A percentile compares a stretch with the other conserved stretches of the same genome.
phyloP scores from a whole-genome alignment of 2,329 filamentous ascomycete species.

The Exophiala sp. region DNA sequence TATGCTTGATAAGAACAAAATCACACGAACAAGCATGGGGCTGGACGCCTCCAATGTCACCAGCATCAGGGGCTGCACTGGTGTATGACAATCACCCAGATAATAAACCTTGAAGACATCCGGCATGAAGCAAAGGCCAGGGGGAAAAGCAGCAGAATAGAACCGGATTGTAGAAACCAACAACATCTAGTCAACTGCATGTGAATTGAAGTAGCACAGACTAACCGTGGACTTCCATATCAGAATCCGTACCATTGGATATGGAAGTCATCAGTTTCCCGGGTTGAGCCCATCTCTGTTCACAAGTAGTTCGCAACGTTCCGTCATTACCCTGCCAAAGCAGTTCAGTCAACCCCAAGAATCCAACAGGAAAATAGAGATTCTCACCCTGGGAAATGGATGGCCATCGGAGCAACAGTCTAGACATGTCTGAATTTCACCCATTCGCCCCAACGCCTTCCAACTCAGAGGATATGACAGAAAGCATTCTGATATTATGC shows the following conservation, averaged over 20 bases:
- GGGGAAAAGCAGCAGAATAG: not conserved
- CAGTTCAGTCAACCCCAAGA: slow-evolving; percentile 11
- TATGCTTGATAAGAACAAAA: too few relatives aligned
- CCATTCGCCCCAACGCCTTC: slow-evolving; percentile 22
- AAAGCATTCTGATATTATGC: slow-evolving; percentile 2
- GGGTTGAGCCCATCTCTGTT: not conserved
- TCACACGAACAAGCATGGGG: too few relatives aligned
- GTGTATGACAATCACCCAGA: too few relatives aligned
- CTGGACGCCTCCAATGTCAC: too few relatives aligned
- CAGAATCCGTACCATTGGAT: not conserved
- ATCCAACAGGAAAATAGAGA: slow-evolving; percentile 17
- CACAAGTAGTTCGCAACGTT: slow-evolving; percentile 12
- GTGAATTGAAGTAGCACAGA: slow-evolving; percentile 8
- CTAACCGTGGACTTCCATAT: slow-evolving; percentile 1
- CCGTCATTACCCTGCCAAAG: slow-evolving; percentile 24
- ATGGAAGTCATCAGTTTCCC: not conserved
- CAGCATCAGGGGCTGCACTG: too few relatives aligned
- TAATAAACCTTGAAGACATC: too few relatives aligned
- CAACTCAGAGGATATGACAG: slow-evolving; percentile 9
- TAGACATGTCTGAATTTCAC: slow-evolving; percentile 22
- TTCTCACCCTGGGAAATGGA: slow-evolving; percentile 13
- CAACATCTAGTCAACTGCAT: slow-evolving; percentile 4
- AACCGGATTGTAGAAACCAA: not conserved
- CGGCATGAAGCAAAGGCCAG: not conserved
- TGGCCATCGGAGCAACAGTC: slow-evolving; percentile 23